A percentile compares a stretch with the other conserved stretches of the same genome.
phyloP scores from a whole-genome alignment of 768 basidiomycete species.

The Rossbeevera mucosa region DNA sequence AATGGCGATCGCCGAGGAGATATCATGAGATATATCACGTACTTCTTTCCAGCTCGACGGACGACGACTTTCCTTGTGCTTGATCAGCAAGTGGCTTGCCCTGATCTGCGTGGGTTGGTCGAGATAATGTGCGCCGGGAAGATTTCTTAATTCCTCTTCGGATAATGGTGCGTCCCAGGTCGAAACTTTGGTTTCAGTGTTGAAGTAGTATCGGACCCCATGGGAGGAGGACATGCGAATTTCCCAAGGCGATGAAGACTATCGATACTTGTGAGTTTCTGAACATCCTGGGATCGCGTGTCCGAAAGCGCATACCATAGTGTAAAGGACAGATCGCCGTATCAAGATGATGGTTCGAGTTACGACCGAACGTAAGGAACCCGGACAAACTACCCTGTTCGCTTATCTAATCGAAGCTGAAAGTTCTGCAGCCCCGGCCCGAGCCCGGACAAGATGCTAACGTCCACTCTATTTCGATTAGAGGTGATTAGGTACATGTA shows the following conservation, averaged over 20 bases:
- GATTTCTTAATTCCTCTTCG: slow-evolving; percentile 50
- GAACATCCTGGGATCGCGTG: neutral
- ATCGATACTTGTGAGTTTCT: slow-evolving; percentile 12
- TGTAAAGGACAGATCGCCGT: slow-evolving; percentile 7
- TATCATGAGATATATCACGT: slow-evolving; percentile 20
- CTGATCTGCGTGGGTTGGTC: slow-evolving; percentile 57
- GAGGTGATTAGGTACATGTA: slow-evolving; percentile 21
- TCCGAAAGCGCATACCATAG: slow-evolving; percentile 21
- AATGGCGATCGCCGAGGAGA: neutral
- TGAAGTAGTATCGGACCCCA: slow-evolving; percentile 84
- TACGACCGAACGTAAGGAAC: neutral
- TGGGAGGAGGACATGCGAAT: slow-evolving; percentile 80
- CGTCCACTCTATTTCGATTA: slow-evolving; percentile 6
- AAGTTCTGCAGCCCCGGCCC: neutral
- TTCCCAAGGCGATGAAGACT: slow-evolving; percentile 58
- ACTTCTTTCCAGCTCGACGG: slow-evolving; percentile 86
- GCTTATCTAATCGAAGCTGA: slow-evolving; percentile 16
- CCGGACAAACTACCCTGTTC: neutral
- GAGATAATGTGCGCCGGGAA: slow-evolving; percentile 67
- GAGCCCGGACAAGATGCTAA: neutral
- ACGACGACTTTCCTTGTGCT: slow-evolving; percentile 76
- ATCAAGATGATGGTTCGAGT: neutral
- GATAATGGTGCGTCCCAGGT: slow-evolving; percentile 67
- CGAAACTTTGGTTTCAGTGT: slow-evolving; percentile 62
- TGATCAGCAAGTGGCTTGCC: slow-evolving; percentile 94